Base-by-base conservation (phyloP, 306 rosid genomes). In the Dryas alaskensis region DNA sequence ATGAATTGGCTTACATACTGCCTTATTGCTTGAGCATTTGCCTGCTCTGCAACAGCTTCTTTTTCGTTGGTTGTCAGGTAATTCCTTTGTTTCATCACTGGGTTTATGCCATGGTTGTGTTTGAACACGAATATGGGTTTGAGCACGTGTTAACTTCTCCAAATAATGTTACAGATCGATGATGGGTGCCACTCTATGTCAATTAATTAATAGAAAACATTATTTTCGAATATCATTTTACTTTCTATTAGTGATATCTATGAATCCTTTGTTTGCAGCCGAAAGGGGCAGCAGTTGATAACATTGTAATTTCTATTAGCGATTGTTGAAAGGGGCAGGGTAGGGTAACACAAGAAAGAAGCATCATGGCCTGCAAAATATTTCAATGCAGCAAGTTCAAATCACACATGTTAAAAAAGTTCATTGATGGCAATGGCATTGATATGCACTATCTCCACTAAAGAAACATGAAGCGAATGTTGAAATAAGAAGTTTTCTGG, bases 1-100 rank as follows among this genome's bases (percentile, higher is more conserved):
- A 1, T 31, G 37, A 31, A 31, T 31, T 31, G 22, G 22, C 22
- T 19, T 19, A 19, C 22, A 19, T 19, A 19, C 22, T 19, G 81
- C 75, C 5, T 97, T 90, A 77, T 75, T 95, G 88, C 92, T 95
- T 71, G 96, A 90, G 85, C 99, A 92, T 80, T 85, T 95, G 85
- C 96, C 99, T 74, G 90, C 96, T 37, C 84, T 95, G 73, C 98
- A 95, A 67, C 89, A 92, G 86, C 97, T 92, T 76, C 98, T 90
- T 50, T 84, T 80, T 74, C 93, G 99, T 57, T 81, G 84, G 86
- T 80, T 95, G 99, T 80, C 97, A 88, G 97, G 99, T 90, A 84
- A 79, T 66, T 67, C 69, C 74, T 60, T 31, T 31, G 37, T 31
- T 39, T 55, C 11, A 80, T 3, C 49, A 17, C 31, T 73, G 67